Percentiles rank a stretch among this genome's conserved stretches.
Evolutionary conservation across 2,329 filamentous ascomycete species (phyloP).

Genomic region (Emericellopsis atlantica): DNA sequence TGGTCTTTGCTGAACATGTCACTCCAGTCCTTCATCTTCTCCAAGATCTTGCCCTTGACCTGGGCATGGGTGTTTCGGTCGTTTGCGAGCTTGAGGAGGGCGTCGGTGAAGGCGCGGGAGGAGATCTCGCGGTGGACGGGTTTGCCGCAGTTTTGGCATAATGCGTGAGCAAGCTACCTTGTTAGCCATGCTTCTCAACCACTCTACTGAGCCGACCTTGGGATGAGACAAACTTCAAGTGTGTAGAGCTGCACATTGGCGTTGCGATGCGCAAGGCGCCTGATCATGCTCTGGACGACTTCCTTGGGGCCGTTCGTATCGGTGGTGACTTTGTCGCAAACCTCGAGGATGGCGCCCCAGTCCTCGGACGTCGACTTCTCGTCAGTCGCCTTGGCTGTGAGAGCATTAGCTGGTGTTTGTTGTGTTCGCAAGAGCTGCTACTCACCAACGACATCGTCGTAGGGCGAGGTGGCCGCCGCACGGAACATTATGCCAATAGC

Average conservation of each 20-base stretch:
- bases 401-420: constrained; percentile 6
- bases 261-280: constrained; percentile 82
- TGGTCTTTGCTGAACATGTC: constrained; percentile 86
- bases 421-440: constrained; percentile 7
- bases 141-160: constrained; percentile 84
- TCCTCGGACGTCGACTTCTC: constrained; percentile 87
- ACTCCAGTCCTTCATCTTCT: constrained; percentile 92
- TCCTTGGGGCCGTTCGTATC: constrained; percentile 59
- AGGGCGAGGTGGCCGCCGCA: constrained; percentile 43
- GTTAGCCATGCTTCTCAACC: neutral
- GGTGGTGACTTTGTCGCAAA: constrained; percentile 45
- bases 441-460: constrained; percentile 48
- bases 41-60: constrained; percentile 93
- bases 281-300: constrained; percentile 81
- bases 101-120: constrained; percentile 87
- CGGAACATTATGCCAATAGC: constrained; percentile 34
- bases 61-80: constrained; percentile 94
- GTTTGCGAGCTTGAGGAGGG: constrained; percentile 76
- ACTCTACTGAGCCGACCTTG: neutral
- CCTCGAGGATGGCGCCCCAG: constrained; percentile 52
- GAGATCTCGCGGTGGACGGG: constrained; percentile 82
- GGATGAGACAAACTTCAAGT: constrained; percentile 49
- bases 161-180: constrained; percentile 66
- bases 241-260: constrained; percentile 95
- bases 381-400: constrained; percentile 67